phyloP scores from a whole-genome alignment of 352 stramenopile genomes.

The Globisporangium recalcitrans region DNA sequence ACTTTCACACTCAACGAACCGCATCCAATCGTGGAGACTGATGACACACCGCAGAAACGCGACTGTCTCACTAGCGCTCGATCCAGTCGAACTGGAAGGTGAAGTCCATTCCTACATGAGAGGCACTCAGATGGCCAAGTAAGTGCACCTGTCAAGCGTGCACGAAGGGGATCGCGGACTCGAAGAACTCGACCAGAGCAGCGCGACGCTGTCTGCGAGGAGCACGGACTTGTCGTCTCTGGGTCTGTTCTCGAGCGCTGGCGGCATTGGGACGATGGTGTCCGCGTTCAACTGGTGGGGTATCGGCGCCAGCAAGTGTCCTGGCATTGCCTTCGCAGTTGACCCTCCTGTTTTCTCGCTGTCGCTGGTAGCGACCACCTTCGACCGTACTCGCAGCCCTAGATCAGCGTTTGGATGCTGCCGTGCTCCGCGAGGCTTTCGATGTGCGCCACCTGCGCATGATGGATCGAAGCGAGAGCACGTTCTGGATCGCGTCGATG shows the following conservation, averaged over 20 bases:
- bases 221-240: neutral
- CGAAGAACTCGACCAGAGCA: slow-evolving; percentile 5
- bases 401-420: neutral
- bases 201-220: neutral
- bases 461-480: neutral
- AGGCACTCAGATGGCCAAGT: too few species aligned
- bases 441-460: neutral
- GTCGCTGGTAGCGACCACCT: too few species aligned
- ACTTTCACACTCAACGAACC: neutral
- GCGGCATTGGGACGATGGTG: neutral
- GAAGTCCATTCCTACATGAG: slow-evolving; percentile 1
- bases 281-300: neutral
- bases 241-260: neutral
- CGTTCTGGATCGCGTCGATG: slow-evolving; percentile 3
- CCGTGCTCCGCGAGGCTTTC: neutral
- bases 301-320: neutral
- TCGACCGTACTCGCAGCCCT: neutral
- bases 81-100: slow-evolving; percentile 2
- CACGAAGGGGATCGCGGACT: neutral
- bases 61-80: neutral
- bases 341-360: neutral
- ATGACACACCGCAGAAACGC: neutral
- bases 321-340: neutral
- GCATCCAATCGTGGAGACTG: neutral
- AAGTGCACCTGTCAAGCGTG: slow-evolving; percentile 1